Evolutionary conservation across 352 stramenopile species (phyloP), one percentile per base, ranked within the genome.

Genomic region (Thalassiosira mediterranea): DNA sequence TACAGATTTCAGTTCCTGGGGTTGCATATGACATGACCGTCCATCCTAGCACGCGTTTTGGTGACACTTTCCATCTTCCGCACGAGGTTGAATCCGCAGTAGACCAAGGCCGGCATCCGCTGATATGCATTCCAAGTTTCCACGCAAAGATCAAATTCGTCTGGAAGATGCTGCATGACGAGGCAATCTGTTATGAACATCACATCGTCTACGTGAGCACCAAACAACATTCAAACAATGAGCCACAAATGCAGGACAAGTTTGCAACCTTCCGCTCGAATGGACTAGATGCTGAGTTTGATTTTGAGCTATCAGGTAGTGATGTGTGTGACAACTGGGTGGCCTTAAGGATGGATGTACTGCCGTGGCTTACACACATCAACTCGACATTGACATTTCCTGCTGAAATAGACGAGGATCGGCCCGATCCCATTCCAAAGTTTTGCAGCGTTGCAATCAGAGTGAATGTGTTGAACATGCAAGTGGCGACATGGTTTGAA

Each of bases 291-390:
- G 48, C 79, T 28, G 66, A 81, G 26, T 63, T 86, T 48, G 46
- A 65, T 5, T 56, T 84, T 54, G 59, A 81, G 15, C 53, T 86
- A 38, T 17, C 29, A 15, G 71, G 65, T 44, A 65, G 54, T 44
- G 67, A 78, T 57, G 29, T 34, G 23, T 47, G 52, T 44, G 68
- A 61, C 19, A 81, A 72, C 42, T 88, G 80, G 80, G 47, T 83
- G n/a, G 72, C 78, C 0, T 47, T 88, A 25, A 59, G 80, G 59
- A 76, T 81, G 19, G 80, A 88, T 44, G 66, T 86, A 4, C 58
- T 88, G 19, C 80, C 80, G 13, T 88, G 80, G 80, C 76, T 88
- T 46, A 84, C 73, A 53, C 80, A 88, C 60, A 47, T 84, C 11
- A 82, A 78, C 63, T 67, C 66, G 42, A 70, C 57, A 28, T 37